phyloP scores from a whole-genome alignment of 139 green algal genomes.

The Diplosphaera chodatii region DNA sequence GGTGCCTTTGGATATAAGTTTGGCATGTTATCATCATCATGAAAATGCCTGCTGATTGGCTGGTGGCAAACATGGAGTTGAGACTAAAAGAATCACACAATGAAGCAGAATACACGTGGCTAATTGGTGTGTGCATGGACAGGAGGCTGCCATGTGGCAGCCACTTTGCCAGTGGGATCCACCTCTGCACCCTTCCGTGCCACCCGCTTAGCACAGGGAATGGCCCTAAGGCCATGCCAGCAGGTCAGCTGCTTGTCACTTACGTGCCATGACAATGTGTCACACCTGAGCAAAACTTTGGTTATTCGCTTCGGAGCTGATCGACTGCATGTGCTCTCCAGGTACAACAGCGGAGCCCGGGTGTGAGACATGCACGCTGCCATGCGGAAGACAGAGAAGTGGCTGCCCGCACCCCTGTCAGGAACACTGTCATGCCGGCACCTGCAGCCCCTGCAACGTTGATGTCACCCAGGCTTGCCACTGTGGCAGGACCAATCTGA shows the following conservation, averaged over 20 bases:
- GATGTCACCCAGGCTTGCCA: constrained; percentile 29
- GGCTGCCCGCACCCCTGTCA: constrained; percentile 61
- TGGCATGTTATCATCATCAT: no score
- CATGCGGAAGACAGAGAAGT: constrained; percentile 26
- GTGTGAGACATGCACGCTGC: constrained; percentile 41
- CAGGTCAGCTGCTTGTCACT: no score
- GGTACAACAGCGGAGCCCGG: not conserved
- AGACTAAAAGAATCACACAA: no score
- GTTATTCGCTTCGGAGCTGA: no score
- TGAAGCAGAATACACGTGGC: no score
- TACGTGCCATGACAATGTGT: no score
- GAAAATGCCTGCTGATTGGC: no score
- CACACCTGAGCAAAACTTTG: no score
- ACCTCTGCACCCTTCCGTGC: constrained; percentile 44
- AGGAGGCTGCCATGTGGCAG: constrained; percentile 50
- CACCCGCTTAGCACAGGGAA: constrained; percentile 20
- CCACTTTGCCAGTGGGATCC: constrained; percentile 22
- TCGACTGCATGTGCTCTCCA: no score
- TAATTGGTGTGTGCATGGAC: not conserved
- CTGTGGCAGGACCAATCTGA: constrained; percentile 56
- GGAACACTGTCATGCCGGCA: constrained; percentile 44
- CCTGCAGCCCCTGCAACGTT: constrained; percentile 32
- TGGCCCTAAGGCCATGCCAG: not conserved
- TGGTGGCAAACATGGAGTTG: no score
- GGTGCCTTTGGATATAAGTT: no score